Evolutionary conservation across 2,329 filamentous ascomycete genomes (phyloP).

Genomic region (Xylaria sp.): DNA sequence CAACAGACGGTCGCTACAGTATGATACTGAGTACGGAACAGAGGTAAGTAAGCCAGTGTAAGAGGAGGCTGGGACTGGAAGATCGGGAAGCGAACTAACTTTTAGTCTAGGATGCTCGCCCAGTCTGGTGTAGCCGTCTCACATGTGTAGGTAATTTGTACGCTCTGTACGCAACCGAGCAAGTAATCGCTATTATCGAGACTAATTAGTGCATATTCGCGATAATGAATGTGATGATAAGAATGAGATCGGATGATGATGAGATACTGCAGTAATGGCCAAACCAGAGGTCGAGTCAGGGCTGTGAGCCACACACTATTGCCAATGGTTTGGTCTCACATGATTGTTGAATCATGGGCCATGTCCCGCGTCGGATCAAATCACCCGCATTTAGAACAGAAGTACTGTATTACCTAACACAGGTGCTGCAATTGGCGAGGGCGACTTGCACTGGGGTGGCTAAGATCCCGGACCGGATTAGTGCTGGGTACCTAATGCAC

Average conservation of each 20-base stretch:
- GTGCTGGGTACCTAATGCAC: too few relatives aligned
- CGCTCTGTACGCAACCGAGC: neutral
- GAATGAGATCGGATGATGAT: neutral
- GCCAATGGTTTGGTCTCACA: conserved; percentile 19
- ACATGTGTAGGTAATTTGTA: neutral
- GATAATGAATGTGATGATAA: neutral
- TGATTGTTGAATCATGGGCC: conserved; percentile 21
- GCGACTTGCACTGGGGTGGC: neutral
- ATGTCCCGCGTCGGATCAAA: conserved; percentile 7
- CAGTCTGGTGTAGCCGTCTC: too few relatives aligned
- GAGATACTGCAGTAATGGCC: neutral
- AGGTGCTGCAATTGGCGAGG: neutral
- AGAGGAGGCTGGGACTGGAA: conserved; percentile 28
- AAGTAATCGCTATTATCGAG: too few relatives aligned
- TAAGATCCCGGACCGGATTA: neutral
- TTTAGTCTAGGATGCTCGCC: neutral
- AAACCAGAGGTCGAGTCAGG: conserved; percentile 4
- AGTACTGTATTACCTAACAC: too few relatives aligned
- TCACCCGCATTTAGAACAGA: neutral
- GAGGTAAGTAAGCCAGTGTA: neutral
- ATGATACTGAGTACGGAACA: neutral
- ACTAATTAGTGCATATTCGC: too few relatives aligned
- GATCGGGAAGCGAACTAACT: neutral
- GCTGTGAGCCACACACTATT: neutral
- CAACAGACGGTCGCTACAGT: neutral